Conservation (phyloP, 106 monocot species). For the Allium sativum region DNA sequence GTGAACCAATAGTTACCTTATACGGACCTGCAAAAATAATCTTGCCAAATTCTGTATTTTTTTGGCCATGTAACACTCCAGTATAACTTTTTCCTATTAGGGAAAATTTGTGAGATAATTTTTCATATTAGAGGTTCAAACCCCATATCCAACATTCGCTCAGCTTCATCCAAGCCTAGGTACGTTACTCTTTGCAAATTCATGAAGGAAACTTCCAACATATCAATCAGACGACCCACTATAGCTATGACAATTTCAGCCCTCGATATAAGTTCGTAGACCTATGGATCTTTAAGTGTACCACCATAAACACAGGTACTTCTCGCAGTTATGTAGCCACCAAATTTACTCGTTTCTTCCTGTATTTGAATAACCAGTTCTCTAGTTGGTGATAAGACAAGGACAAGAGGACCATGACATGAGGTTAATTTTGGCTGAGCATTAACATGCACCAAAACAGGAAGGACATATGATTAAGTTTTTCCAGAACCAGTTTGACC, state of each 20-base stretch:
- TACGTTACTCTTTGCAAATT: slow-evolving; percentile 82
- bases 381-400: slow-evolving; percentile 85
- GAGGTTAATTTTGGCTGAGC: slow-evolving; percentile 78
- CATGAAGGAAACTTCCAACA: slow-evolving; percentile 86
- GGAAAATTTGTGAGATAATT: slow-evolving; percentile 88
- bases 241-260: slow-evolving; percentile 96
- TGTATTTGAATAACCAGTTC: slow-evolving; percentile 98
- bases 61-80: slow-evolving; percentile 99
- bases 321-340: slow-evolving; percentile 51
- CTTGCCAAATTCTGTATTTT: slow-evolving; percentile 82
- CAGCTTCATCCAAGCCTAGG: slow-evolving; percentile 95
- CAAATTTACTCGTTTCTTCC: slow-evolving; percentile 87
- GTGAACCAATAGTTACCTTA: slow-evolving; percentile 91
- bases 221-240: slow-evolving; percentile 92
- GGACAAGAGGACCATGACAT: slow-evolving; percentile 79
- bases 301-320: slow-evolving; percentile 94
- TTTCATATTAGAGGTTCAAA: slow-evolving; percentile 96
- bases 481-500: slow-evolving; percentile 97
- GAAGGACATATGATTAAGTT: slow-evolving; percentile 84
- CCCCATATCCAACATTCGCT: slow-evolving; percentile 99
- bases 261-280: slow-evolving; percentile 87
- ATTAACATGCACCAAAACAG: slow-evolving; percentile 83
- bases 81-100: slow-evolving; percentile 92
- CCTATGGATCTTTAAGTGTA: slow-evolving; percentile 93
- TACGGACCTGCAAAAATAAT: slow-evolving; percentile 76